These are phyloP conservation scores for Dictyostelium intermedium DNA, from an alignment of 78 protist species.

Conservation along the genomic window DNA sequence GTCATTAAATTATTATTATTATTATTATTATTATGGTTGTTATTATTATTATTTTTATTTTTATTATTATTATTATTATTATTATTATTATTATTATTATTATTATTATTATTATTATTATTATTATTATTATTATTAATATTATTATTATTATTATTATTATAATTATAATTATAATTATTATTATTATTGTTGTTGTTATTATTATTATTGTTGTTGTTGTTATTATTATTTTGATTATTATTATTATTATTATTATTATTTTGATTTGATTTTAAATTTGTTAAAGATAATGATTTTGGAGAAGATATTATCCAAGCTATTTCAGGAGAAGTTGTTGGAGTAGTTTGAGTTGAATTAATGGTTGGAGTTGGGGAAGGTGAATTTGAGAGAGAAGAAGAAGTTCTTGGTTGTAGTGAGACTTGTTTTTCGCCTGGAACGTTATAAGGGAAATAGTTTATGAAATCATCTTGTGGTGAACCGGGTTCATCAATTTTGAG, in stretches of 20 bases:
- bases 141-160: background rate
- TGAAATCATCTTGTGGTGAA: background rate
- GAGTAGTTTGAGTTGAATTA: background rate
- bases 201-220: background rate
- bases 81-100: background rate
- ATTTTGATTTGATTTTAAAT: background rate
- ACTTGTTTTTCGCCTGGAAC: background rate
- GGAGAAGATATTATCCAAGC: slow-evolving; percentile 7
- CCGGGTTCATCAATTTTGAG: slow-evolving; percentile 32
- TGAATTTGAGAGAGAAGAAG: background rate
- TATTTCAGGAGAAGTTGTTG: background rate
- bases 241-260: background rate
- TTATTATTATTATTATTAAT: background rate
- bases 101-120: background rate
- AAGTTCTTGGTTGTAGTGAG: background rate
- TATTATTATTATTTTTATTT: background rate
- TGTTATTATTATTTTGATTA: background rate
- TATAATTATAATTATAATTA: background rate
- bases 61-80: background rate
- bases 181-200: background rate
- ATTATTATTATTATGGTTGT: background rate
- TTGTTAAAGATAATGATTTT: background rate
- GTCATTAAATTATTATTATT: background rate
- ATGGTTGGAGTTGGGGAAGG: background rate
- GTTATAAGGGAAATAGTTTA: background rate